Evolutionary conservation across 2,329 filamentous ascomycete genomes (phyloP), one percentile per base, ranked within the genome.

Genomic region (Calonectria montana): DNA sequence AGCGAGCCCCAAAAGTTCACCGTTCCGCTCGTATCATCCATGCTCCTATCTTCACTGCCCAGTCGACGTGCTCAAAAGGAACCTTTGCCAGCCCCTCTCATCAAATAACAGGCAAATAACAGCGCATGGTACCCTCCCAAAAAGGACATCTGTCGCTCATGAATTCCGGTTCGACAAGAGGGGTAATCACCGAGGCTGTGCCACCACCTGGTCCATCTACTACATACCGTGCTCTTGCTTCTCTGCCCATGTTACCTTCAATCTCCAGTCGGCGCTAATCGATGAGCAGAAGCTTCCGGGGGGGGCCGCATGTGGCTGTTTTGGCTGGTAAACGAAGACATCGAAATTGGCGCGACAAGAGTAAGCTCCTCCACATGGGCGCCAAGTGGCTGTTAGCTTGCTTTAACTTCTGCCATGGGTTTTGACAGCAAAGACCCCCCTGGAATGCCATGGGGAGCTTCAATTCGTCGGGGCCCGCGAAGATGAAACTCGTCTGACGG

Each of bases 121-220:
- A 57, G 35, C 41, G 53, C 53, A 62, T 62, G 43, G 39, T 67
- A 21, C 50, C 65, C 27, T 39, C 65, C 50, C n/a, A 37, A 47
- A 35, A 41, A n/a, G 45, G n/a, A 13, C 21, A 48, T 55, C 21
- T 41, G 62, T 65, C 68, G 41, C 48, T 18, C 35, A 21, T 37
- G 53, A 45, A 65, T 37, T 45, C 64, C 37, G 23, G 48, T 48
- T 64, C 37, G 63, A 63, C 69, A 13, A 57, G 55, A 53, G 41
- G 35, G 69, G 69, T 67, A 71, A 64, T 64, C 64, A 62, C 69
- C 69, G 69, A 64, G 64, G 68, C 63, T 63, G 63, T 70, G 68
- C 53, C 43, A 43, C 39, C 39, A 29, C 53, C 53, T 39, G 13
- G 25, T 65, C 57, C 53, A 63, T 66, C 37, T 66, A 29, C 43